phyloP scores from a whole-genome alignment of 1,284 basidiomycete species.

The Heterobasidion parviporum region DNA sequence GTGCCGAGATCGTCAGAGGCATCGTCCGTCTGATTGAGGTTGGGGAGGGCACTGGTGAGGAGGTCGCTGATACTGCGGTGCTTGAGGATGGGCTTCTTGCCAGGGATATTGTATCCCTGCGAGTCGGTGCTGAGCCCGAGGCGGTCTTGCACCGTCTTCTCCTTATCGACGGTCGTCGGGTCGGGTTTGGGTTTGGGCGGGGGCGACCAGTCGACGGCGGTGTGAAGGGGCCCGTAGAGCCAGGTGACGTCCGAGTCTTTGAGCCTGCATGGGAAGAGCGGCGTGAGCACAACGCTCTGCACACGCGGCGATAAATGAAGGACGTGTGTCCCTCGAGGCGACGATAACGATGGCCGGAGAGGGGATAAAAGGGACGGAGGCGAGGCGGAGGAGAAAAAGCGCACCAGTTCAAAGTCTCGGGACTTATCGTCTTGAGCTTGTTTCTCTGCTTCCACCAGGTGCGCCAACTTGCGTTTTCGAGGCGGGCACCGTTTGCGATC shows the following conservation, averaged over 20 bases:
- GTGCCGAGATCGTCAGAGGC: slow-evolving; percentile 30
- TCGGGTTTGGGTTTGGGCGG: slow-evolving; percentile 32
- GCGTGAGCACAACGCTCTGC: not conserved
- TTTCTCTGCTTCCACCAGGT: slow-evolving; percentile 99
- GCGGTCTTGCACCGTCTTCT: slow-evolving; percentile 14
- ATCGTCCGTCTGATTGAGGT: slow-evolving; percentile 28
- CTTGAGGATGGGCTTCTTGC: slow-evolving; percentile 89
- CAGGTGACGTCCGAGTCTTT: slow-evolving; percentile 99
- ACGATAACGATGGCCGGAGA: not conserved
- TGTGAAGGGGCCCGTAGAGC: slow-evolving; percentile 96
- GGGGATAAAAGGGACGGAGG: slow-evolving; percentile 9
- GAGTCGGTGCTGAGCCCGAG: slow-evolving; percentile 13
- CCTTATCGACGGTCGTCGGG: slow-evolving; percentile 10
- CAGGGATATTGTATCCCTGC: slow-evolving; percentile 25
- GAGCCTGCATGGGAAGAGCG: slow-evolving; percentile 53
- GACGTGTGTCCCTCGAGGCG: not conserved
- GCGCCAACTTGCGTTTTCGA: slow-evolving; percentile 97
- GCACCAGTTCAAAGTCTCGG: slow-evolving; percentile 97
- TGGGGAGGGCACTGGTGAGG: slow-evolving; percentile 56
- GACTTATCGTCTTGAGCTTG: slow-evolving; percentile 90
- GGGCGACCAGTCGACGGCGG: slow-evolving; percentile 72
- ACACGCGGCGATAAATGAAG: not conserved
- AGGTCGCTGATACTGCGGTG: slow-evolving; percentile 91
- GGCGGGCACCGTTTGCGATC: slow-evolving; percentile 89
- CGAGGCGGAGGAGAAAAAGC: slow-evolving; percentile 25